These are phyloP conservation scores for Ceratocystis diversiconidia DNA, from an alignment of 2,329 filamentous ascomycete species.

Conservation along the genomic window DNA sequence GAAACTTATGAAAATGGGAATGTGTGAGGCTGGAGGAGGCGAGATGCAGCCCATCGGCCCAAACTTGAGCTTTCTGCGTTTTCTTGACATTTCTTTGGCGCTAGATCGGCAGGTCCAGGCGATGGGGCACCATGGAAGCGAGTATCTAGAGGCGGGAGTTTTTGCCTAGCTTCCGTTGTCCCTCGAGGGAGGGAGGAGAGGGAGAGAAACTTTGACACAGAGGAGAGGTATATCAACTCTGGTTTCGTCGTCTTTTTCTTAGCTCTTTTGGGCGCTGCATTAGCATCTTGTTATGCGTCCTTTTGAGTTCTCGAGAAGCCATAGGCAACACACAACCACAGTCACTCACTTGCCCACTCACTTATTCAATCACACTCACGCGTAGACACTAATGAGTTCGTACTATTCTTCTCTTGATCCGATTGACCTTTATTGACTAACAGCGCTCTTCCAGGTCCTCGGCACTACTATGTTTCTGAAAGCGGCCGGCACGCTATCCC, in stretches of 20 bases:
- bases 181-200: too few relatives aligned
- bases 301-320: too few relatives aligned
- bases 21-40: too few relatives aligned
- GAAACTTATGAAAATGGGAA: too few relatives aligned
- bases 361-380: background rate
- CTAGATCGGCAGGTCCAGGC: background rate
- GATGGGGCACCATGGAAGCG: background rate
- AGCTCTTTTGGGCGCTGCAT: too few relatives aligned
- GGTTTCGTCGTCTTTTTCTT: too few relatives aligned
- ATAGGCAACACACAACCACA: too few relatives aligned
- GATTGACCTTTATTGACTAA: background rate
- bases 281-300: too few relatives aligned
- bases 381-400: background rate
- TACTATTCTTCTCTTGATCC: background rate
- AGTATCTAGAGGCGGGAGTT: too few relatives aligned
- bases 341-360: background rate
- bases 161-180: too few relatives aligned
- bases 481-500: background rate
- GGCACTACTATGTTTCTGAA: slow-evolving; percentile 1
- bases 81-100: background rate
- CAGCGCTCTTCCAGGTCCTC: background rate
- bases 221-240: too few relatives aligned
- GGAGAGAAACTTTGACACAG: too few relatives aligned
- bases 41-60: background rate
- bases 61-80: background rate